Evolutionary conservation across 1,139 yeast genomes (phyloP).

Genomic region (Debaryomyces subglobosus): DNA sequence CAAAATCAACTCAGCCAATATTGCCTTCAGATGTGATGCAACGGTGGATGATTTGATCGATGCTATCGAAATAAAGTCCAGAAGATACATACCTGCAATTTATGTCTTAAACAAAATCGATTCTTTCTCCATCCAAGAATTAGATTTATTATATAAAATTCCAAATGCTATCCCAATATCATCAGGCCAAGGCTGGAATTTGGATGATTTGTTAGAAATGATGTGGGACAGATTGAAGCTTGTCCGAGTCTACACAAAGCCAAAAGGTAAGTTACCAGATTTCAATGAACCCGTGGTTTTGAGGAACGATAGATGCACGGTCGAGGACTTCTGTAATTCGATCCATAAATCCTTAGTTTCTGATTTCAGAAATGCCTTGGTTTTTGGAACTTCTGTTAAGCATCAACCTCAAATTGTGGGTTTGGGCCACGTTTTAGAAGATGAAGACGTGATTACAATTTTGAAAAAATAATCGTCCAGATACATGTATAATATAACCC

Average conservation of each 20-base stretch:
- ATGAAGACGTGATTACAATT: constrained; percentile 96
- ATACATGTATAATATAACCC: constrained; percentile 6
- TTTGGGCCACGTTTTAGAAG: constrained; percentile 75
- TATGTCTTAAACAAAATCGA: constrained; percentile 95
- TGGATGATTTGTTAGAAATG: constrained; percentile 87
- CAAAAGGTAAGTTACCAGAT: constrained; percentile 93
- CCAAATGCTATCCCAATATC: constrained; percentile 98
- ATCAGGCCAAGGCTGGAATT: constrained; percentile 94
- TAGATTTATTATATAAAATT: constrained; percentile 83
- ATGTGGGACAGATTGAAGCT: constrained; percentile 93
- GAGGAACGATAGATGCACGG: constrained; percentile 77
- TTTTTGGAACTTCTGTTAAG: constrained; percentile 89
- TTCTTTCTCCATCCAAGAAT: constrained; percentile 89
- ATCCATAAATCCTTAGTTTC: constrained; percentile 93
- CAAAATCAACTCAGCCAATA: constrained; percentile 94
- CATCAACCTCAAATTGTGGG: constrained; percentile 99
- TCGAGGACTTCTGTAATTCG: constrained; percentile 95
- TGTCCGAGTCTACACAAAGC: constrained; percentile 95
- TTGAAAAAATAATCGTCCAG: constrained; percentile 59
- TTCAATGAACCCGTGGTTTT: constrained; percentile 93
- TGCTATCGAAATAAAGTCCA: constrained; percentile 85
- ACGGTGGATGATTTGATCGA: constrained; percentile 95
- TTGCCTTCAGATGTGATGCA: constrained; percentile 96
- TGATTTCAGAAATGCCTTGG: constrained; percentile 90
- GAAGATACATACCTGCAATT: constrained; percentile 93